Conservation (phyloP, 176 grass and related monocot genomes). For the Phyllostachys edulis region DNA sequence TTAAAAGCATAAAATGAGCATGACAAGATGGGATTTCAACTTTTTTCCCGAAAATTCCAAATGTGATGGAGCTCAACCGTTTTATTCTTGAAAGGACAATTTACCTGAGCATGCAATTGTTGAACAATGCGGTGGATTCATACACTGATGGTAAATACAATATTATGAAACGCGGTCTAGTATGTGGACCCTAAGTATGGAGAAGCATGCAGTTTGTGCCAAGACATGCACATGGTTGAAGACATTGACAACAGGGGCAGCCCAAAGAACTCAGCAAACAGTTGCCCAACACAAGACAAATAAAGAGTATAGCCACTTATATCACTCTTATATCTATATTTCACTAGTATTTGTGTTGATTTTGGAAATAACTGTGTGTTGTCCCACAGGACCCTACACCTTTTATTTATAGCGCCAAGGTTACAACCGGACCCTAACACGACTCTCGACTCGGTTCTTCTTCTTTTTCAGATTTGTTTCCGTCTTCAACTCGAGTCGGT, state of each 20-base stretch:
- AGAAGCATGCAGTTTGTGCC: not conserved
- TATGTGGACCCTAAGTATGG: not conserved
- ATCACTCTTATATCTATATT: not conserved
- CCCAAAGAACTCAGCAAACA: constrained; percentile 1
- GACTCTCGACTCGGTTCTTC: too few species aligned
- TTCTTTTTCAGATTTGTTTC: too few species aligned
- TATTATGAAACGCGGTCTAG: not conserved
- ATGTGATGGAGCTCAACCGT: not conserved
- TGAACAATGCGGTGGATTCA: not conserved
- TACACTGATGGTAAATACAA: not conserved
- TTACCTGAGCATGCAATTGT: not conserved
- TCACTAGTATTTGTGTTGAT: not conserved
- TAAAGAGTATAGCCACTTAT: not conserved
- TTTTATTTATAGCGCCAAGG: too few species aligned
- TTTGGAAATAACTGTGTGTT: too few species aligned
- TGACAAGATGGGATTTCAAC: not conserved
- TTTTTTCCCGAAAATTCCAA: not conserved
- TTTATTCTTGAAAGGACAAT: not conserved
- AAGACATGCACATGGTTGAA: not conserved
- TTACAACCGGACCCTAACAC: too few species aligned
- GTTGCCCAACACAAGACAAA: not conserved
- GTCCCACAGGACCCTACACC: too few species aligned
- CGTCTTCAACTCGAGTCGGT: too few species aligned
- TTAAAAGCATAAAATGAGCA: not conserved
- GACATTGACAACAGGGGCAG: not conserved